These are phyloP conservation scores for Rosa chinensis DNA, from an alignment of 306 rosid genomes.

Conservation along the genomic window DNA sequence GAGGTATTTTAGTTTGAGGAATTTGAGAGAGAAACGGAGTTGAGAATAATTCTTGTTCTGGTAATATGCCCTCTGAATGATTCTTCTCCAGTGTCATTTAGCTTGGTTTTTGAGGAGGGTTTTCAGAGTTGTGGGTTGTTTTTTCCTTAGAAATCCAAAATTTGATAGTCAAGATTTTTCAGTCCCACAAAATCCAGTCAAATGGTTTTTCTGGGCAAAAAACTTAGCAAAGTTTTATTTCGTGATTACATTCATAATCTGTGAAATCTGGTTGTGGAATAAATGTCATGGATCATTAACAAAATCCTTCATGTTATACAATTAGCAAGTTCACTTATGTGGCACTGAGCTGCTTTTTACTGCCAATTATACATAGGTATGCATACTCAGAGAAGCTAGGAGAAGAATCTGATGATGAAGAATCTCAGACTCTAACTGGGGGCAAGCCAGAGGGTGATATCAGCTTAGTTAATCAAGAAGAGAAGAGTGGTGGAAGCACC, in stretches of 20 bases:
- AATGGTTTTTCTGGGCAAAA: neutral
- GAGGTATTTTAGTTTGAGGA: neutral
- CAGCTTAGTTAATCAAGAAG: slow-evolving; percentile 62
- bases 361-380: slow-evolving; percentile 50
- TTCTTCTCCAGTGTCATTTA: neutral
- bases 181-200: neutral
- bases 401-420: slow-evolving; percentile 83
- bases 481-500: slow-evolving; percentile 35
- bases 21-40: neutral
- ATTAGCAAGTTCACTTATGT: neutral
- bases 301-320: neutral
- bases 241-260: neutral
- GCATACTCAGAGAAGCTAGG: slow-evolving; percentile 91
- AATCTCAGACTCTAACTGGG: slow-evolving; percentile 60
- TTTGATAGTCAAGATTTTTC: neutral
- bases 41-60: neutral
- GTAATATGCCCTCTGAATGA: neutral
- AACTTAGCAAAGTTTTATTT: neutral
- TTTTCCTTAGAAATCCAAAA: too few species aligned
- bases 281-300: neutral
- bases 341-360: slow-evolving; percentile 20
- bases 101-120: neutral
- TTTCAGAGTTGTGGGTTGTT: neutral
- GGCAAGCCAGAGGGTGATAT: slow-evolving; percentile 69
- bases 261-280: neutral